phyloP scores from a whole-genome alignment of 2,329 filamentous ascomycete species.

The Mycocentrospora acerina region DNA sequence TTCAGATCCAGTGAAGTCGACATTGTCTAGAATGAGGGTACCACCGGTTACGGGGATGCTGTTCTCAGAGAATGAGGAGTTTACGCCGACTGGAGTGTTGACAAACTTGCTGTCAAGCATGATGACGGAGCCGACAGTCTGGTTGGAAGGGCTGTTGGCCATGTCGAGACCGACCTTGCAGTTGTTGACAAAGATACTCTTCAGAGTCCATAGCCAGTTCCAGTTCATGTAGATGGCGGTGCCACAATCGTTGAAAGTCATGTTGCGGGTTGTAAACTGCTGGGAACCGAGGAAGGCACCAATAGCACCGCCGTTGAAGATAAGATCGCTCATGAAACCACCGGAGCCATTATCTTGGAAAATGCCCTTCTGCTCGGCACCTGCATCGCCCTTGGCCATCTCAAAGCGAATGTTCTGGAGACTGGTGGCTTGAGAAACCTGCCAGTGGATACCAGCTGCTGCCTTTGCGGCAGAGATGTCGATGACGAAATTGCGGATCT shows the following conservation, averaged over 20 bases:
- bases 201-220: slow-evolving; percentile 56
- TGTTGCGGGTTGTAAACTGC: slow-evolving; percentile 59
- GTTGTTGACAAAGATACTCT: slow-evolving; percentile 49
- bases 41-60: slow-evolving; percentile 71
- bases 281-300: slow-evolving; percentile 65
- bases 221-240: slow-evolving; percentile 57
- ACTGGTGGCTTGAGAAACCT: slow-evolving; percentile 65
- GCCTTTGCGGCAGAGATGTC: slow-evolving; percentile 46
- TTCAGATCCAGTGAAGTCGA: slow-evolving; percentile 73
- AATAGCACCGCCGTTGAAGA: slow-evolving; percentile 62
- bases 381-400: slow-evolving; percentile 50
- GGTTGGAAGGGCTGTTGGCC: slow-evolving; percentile 57
- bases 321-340: slow-evolving; percentile 61
- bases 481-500: slow-evolving; percentile 57
- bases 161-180: slow-evolving; percentile 53
- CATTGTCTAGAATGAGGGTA: slow-evolving; percentile 83
- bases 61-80: slow-evolving; percentile 72
- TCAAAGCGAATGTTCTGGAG: slow-evolving; percentile 64
- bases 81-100: slow-evolving; percentile 74
- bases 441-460: slow-evolving; percentile 64
- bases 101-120: slow-evolving; percentile 78
- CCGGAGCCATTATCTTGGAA: slow-evolving; percentile 63
- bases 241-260: slow-evolving; percentile 52
- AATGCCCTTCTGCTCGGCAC: slow-evolving; percentile 58
- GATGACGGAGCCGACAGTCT: slow-evolving; percentile 83